Conservation (phyloP, 805 yeast genomes). For the Saccharomycopsis fodiens region DNA sequence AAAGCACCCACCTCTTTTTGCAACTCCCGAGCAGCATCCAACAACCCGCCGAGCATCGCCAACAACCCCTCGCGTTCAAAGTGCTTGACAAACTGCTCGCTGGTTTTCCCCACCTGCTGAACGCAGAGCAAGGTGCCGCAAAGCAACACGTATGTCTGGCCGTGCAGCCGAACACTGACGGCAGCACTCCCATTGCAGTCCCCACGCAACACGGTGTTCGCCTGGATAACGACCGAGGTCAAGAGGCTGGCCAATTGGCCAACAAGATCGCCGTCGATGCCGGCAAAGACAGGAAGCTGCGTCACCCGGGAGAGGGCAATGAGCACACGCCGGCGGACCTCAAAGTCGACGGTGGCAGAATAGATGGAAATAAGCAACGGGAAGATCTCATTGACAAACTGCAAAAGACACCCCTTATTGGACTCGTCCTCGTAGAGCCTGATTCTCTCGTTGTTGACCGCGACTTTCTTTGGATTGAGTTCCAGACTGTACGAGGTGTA, state of each 20-base stretch:
- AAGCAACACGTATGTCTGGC: conserved; percentile 6
- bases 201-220: conserved; percentile 3
- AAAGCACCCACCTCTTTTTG: conserved; percentile 11
- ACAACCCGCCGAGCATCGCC: conserved; percentile 36
- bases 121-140: conserved; percentile 30
- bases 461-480: not conserved
- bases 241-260: conserved; percentile 38
- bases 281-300: not conserved
- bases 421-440: conserved; percentile 19
- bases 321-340: conserved; percentile 50
- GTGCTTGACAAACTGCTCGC: conserved; percentile 35
- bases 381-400: conserved; percentile 41
- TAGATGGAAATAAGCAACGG: conserved; percentile 54
- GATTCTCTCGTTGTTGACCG: conserved; percentile 29
- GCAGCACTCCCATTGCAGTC: not conserved
- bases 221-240: conserved; percentile 54
- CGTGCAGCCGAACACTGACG: conserved; percentile 3
- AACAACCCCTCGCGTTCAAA: conserved; percentile 72
- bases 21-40: conserved; percentile 24
- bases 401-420: conserved; percentile 23
- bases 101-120: conserved; percentile 36
- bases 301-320: conserved; percentile 31
- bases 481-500: not conserved
- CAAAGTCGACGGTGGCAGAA: conserved; percentile 64
- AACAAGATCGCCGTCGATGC: conserved; percentile 18